These are phyloP conservation scores for Begonia peltatifolia DNA, from an alignment of 306 rosid species.

Conservation along the genomic window DNA sequence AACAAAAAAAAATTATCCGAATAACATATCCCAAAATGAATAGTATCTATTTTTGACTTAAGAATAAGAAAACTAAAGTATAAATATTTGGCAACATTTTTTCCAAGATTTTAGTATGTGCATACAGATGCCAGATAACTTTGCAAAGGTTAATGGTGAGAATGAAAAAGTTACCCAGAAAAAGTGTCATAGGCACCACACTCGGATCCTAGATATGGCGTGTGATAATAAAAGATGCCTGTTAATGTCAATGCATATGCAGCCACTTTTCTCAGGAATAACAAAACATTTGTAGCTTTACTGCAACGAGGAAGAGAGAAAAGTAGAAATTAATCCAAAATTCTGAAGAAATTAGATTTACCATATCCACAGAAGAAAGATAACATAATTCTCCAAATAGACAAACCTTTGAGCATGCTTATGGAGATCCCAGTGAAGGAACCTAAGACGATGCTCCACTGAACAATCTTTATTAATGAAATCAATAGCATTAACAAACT, in stretches of 20 bases:
- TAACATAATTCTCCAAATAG: slow-evolving; percentile 15
- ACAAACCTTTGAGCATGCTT: slow-evolving; percentile 43
- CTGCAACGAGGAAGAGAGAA: slow-evolving; percentile 21
- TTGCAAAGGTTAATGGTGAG: background rate
- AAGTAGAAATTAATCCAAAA: background rate
- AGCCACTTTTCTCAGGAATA: slow-evolving; percentile 67
- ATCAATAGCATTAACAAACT: slow-evolving; percentile 79
- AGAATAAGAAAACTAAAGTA: too few relatives aligned
- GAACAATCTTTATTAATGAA: slow-evolving; percentile 47
- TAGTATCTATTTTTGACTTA: too few relatives aligned
- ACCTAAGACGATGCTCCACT: slow-evolving; percentile 52
- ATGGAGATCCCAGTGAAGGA: slow-evolving; percentile 88
- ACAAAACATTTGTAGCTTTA: slow-evolving; percentile 63
- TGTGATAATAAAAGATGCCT: slow-evolving; percentile 72
- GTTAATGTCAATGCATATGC: slow-evolving; percentile 53
- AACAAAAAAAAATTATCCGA: too few relatives aligned
- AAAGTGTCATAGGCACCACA: slow-evolving; percentile 18
- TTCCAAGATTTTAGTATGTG: too few relatives aligned
- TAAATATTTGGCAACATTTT: too few relatives aligned
- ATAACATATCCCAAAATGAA: too few relatives aligned
- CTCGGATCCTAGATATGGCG: slow-evolving; percentile 25
- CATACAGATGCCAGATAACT: too few relatives aligned
- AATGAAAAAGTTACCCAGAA: slow-evolving; percentile 34
- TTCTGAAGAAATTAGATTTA: background rate
- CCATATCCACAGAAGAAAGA: slow-evolving; percentile 12